These are phyloP conservation scores for Saussurea involucrata DNA, from an alignment of 129 eudicot genomes.

Conservation along the genomic window DNA sequence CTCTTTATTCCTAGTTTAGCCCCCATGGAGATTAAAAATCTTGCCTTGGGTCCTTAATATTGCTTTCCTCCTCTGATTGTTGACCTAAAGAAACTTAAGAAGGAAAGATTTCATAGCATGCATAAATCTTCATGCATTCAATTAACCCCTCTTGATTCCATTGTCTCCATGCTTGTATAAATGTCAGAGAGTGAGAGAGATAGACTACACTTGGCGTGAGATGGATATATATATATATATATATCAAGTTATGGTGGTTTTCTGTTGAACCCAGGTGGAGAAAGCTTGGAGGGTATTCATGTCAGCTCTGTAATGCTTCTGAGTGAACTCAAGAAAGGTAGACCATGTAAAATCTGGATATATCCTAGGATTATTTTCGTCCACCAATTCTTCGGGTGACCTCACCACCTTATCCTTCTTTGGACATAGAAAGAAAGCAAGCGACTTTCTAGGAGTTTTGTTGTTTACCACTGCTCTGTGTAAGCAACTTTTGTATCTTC, in stretches of 20 bases:
- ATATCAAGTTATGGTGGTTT: constrained; percentile 11
- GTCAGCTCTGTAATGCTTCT: constrained; percentile 92
- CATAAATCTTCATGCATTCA: constrained; percentile 16
- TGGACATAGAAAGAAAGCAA: constrained; percentile 89
- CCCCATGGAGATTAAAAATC: constrained; percentile 23
- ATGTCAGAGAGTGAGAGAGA: not conserved
- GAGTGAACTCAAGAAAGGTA: constrained; percentile 76
- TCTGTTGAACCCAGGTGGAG: constrained; percentile 65
- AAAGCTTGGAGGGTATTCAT: constrained; percentile 77
- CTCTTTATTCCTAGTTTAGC: constrained; percentile 31
- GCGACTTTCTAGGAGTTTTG: constrained; percentile 66
- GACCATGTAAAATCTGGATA: constrained; percentile 96
- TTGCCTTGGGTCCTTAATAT: constrained; percentile 13
- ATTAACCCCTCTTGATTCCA: not conserved
- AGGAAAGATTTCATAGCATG: constrained; percentile 11
- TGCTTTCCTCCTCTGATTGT: constrained; percentile 14
- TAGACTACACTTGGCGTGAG: not conserved
- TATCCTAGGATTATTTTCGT: constrained; percentile 56
- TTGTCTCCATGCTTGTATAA: constrained; percentile 1
- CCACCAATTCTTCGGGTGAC: constrained; percentile 78
- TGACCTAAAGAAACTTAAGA: constrained; percentile 10
- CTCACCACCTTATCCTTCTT: constrained; percentile 82
- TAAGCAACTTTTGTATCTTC: constrained; percentile 87
- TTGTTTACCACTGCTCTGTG: constrained; percentile 95
- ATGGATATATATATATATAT: not conserved